Evolutionary conservation across 306 rosid genomes (phyloP).

Genomic region (barrel medic (Medicago truncatula)): DNA sequence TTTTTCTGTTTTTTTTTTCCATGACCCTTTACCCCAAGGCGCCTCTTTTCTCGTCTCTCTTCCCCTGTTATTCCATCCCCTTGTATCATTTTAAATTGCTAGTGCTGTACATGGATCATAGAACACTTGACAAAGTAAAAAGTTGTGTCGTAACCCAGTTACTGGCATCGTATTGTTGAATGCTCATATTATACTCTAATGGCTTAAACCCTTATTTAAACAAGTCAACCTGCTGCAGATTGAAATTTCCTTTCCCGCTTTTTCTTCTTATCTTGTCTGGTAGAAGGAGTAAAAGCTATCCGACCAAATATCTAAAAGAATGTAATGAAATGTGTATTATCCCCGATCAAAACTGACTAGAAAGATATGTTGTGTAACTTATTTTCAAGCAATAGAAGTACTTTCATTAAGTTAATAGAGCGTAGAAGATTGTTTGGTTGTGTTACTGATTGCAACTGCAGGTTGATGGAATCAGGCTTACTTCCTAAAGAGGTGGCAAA

Average conservation of each 20-base stretch:
- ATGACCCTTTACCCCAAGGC: not conserved
- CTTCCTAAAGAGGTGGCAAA: slow-evolving; percentile 70
- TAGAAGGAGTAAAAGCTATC: not conserved
- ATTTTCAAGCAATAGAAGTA: slow-evolving; percentile 10
- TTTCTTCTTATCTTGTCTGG: not conserved
- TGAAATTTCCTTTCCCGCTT: not conserved
- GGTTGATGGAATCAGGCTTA: slow-evolving; percentile 96
- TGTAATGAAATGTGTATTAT: not conserved
- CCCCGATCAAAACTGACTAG: slow-evolving; percentile 8
- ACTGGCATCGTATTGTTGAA: not conserved
- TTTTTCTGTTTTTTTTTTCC: not conserved
- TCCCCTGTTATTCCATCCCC: not conserved
- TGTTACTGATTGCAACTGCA: slow-evolving; percentile 46
- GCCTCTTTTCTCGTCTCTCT: not conserved
- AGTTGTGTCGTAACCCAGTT: not conserved
- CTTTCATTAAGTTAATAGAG: slow-evolving; percentile 9
- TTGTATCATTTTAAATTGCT: not conserved
- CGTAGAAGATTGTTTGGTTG: not conserved
- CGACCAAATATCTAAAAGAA: not conserved
- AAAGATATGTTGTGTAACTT: slow-evolving; percentile 17
- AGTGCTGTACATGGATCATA: not conserved
- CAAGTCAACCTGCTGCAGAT: slow-evolving; percentile 3
- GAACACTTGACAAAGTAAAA: not conserved
- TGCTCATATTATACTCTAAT: not conserved
- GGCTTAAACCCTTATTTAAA: not conserved